Conservation (phyloP, 768 basidiomycete species). For the Pleurotus salmoneostramineus region DNA sequence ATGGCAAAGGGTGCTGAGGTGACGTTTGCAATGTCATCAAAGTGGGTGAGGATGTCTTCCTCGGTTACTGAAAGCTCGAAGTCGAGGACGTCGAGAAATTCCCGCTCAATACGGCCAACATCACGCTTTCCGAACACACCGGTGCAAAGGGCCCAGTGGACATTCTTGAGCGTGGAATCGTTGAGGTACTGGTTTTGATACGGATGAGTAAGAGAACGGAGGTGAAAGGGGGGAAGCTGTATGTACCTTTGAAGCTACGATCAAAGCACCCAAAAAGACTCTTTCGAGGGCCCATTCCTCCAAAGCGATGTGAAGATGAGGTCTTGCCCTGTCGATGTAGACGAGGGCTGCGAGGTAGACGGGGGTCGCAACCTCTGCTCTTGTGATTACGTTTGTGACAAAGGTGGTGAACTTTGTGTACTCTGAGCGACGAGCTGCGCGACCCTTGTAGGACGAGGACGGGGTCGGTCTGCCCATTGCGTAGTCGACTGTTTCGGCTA, state of each 20-base stretch:
- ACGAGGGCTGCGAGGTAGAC: constrained; percentile 68
- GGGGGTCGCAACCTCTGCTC: constrained; percentile 70
- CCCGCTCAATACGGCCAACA: constrained; percentile 76
- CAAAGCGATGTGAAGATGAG: constrained; percentile 75
- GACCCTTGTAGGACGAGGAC: constrained; percentile 44
- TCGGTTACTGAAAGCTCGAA: constrained; percentile 68
- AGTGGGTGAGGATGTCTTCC: constrained; percentile 54
- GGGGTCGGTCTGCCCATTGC: constrained; percentile 65
- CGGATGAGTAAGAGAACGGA: constrained; percentile 11
- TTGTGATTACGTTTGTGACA: constrained; percentile 61
- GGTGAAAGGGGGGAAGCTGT: constrained; percentile 4
- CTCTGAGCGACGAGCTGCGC: constrained; percentile 43
- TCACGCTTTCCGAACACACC: constrained; percentile 81
- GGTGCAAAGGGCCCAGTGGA: constrained; percentile 86
- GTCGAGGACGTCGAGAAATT: constrained; percentile 77
- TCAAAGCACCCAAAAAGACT: constrained; percentile 88
- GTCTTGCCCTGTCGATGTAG: constrained; percentile 75
- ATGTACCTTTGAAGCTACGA: constrained; percentile 78
- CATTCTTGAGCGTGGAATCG: constrained; percentile 87
- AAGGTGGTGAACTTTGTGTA: constrained; percentile 61
- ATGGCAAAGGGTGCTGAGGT: constrained; percentile 14
- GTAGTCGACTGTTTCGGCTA: constrained; percentile 71
- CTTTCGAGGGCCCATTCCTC: constrained; percentile 88
- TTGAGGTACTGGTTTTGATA: constrained; percentile 60
- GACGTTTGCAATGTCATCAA: constrained; percentile 32